These are phyloP conservation scores for Fraxinus excelsior DNA, from an alignment of 257 asterid species.

Conservation along the genomic window DNA sequence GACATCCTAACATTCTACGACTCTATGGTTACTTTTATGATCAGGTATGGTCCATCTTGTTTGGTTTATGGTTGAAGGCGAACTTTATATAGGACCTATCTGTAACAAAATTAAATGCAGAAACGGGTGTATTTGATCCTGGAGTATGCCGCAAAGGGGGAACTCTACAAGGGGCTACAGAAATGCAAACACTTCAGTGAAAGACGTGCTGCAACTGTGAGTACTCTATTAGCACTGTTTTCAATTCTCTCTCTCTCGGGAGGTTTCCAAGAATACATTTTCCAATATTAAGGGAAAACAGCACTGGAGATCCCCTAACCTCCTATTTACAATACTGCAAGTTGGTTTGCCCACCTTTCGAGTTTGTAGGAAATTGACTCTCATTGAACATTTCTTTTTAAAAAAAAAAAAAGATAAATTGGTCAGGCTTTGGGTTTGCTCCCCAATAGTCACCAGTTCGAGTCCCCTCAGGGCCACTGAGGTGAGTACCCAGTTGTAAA, in stretches of 20 bases:
- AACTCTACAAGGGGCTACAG: slow-evolving; percentile 85
- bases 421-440: no score
- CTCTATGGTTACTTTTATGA: slow-evolving; percentile 76
- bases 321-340: no score
- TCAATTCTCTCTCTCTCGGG: neutral
- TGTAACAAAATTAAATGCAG: slow-evolving; percentile 34
- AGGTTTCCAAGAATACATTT: no score
- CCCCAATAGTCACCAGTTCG: no score
- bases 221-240: slow-evolving; percentile 23
- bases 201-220: slow-evolving; percentile 90
- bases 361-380: no score
- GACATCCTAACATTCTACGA: slow-evolving; percentile 71
- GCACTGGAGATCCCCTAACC: no score
- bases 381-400: no score
- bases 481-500: no score
- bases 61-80: neutral
- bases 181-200: slow-evolving; percentile 85
- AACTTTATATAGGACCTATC: slow-evolving; percentile 3
- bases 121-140: slow-evolving; percentile 68
- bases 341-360: no score
- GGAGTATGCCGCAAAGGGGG: slow-evolving; percentile 96
- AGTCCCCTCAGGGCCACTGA: no score
- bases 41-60: slow-evolving; percentile 43
- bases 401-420: no score
- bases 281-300: neutral